Conservation (phyloP, 768 basidiomycete genomes). For the Boletus huronensis region DNA sequence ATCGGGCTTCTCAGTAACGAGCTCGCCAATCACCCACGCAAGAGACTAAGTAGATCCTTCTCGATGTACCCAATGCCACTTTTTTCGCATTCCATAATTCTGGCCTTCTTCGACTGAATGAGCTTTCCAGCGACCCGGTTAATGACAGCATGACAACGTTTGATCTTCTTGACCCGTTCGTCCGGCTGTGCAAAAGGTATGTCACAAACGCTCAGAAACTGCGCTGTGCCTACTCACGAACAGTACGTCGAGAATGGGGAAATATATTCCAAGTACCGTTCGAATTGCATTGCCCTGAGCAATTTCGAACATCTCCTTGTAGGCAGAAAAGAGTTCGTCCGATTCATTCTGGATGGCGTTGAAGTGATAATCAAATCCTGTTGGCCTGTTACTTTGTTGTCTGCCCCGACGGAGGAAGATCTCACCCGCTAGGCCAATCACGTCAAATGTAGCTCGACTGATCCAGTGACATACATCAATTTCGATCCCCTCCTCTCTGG, state of each 20-base stretch:
- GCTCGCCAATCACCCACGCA: slow-evolving; percentile 50
- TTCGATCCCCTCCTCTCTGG: slow-evolving; percentile 24
- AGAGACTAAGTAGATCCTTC: slow-evolving; percentile 72
- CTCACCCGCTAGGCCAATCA: slow-evolving; percentile 84
- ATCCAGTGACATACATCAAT: slow-evolving; percentile 82
- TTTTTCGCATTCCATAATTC: slow-evolving; percentile 58
- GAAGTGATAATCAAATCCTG: slow-evolving; percentile 86
- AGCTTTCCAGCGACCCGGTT: slow-evolving; percentile 68
- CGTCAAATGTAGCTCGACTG: slow-evolving; percentile 82
- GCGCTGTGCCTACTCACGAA: slow-evolving; percentile 45
- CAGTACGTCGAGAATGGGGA: slow-evolving; percentile 50
- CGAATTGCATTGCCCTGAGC: slow-evolving; percentile 49
- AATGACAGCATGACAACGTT: slow-evolving; percentile 60
- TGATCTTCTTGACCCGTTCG: slow-evolving; percentile 44
- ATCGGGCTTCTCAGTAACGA: neutral
- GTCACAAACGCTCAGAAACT: neutral
- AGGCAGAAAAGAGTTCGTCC: slow-evolving; percentile 74
- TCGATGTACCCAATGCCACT: slow-evolving; percentile 50
- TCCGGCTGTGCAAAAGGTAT: slow-evolving; percentile 45
- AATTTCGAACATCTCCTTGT: slow-evolving; percentile 81
- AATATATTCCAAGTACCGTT: slow-evolving; percentile 51
- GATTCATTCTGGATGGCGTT: slow-evolving; percentile 76
- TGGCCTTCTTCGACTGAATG: slow-evolving; percentile 75
- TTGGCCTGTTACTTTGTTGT: neutral
- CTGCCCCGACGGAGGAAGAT: neutral